phyloP scores from a whole-genome alignment of 306 rosid species.

The Vigna unguiculata region DNA sequence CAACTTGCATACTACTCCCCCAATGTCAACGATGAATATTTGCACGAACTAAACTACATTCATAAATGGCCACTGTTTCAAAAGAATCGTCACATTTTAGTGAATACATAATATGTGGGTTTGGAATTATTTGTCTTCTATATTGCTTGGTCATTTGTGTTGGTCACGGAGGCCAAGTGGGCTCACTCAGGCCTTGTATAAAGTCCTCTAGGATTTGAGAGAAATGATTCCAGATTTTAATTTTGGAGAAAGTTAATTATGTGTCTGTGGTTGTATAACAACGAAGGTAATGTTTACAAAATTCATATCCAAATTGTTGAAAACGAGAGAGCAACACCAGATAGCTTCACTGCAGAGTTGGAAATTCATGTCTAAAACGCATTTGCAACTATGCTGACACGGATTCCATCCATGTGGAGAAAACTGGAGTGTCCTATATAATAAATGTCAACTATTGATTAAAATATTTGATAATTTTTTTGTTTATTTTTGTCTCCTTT shows the following conservation, averaged over 20 bases:
- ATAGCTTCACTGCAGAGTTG: too few relatives aligned
- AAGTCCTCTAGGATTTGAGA: constrained; percentile 32
- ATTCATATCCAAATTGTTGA: too few relatives aligned
- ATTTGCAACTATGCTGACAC: too few relatives aligned
- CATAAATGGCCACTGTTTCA: constrained; percentile 38
- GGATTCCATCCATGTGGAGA: too few relatives aligned
- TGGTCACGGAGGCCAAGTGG: constrained; percentile 3
- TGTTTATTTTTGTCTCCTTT: too few relatives aligned
- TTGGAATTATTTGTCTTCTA: constrained; percentile 36
- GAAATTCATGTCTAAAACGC: too few relatives aligned
- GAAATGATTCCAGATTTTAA: constrained; percentile 19
- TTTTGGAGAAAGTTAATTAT: constrained; percentile 14
- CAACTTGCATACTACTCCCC: constrained; percentile 78
- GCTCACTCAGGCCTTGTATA: constrained; percentile 12
- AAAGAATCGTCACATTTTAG: constrained; percentile 33
- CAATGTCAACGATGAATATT: constrained; percentile 55
- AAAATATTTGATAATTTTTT: too few relatives aligned
- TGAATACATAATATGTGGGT: constrained; percentile 33
- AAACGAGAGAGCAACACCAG: too few relatives aligned
- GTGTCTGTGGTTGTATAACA: neutral
- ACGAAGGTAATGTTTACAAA: neutral
- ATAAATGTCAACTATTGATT: too few relatives aligned
- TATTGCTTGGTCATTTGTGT: constrained; percentile 25
- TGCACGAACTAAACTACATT: constrained; percentile 37
- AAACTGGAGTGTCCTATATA: too few relatives aligned